phyloP scores from a whole-genome alignment of 805 yeast genomes.

The Starmerella apicola region DNA sequence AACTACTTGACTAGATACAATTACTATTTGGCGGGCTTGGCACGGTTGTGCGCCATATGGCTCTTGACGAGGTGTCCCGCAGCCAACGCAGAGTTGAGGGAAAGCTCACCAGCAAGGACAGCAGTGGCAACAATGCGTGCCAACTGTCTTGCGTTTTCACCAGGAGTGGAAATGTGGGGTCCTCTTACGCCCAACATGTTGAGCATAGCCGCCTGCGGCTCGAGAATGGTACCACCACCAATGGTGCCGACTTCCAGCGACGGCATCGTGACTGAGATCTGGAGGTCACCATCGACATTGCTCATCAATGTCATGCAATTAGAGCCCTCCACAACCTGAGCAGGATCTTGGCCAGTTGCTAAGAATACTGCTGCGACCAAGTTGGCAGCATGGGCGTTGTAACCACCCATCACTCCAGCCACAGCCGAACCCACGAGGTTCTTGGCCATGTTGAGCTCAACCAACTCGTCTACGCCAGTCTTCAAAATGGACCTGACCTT shows the following conservation, averaged over 20 bases:
- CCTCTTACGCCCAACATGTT: constrained; percentile 92
- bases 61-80: constrained; percentile 97
- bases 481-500: constrained; percentile 73
- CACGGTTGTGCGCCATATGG: constrained; percentile 92
- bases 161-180: constrained; percentile 87
- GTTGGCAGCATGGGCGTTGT: constrained; percentile 97
- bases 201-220: constrained; percentile 93
- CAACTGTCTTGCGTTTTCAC: constrained; percentile 84
- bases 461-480: constrained; percentile 84
- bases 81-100: constrained; percentile 89
- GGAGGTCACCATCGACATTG: constrained; percentile 66
- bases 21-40: constrained; percentile 40
- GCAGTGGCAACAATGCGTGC: constrained; percentile 89
- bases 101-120: constrained; percentile 90
- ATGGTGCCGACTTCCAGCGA: constrained; percentile 97
- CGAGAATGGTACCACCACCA: constrained; percentile 97
- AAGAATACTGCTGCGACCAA: constrained; percentile 85
- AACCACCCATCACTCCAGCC: constrained; percentile 98
- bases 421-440: constrained; percentile 92
- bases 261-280: constrained; percentile 97
- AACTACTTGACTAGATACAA: too few relatives aligned
- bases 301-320: constrained; percentile 95
- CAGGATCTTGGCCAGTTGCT: constrained; percentile 99
- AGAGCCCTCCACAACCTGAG: constrained; percentile 94
- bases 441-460: constrained; percentile 76